Conservation (phyloP, 140 eudicot species). For the Flaveria floridana region DNA sequence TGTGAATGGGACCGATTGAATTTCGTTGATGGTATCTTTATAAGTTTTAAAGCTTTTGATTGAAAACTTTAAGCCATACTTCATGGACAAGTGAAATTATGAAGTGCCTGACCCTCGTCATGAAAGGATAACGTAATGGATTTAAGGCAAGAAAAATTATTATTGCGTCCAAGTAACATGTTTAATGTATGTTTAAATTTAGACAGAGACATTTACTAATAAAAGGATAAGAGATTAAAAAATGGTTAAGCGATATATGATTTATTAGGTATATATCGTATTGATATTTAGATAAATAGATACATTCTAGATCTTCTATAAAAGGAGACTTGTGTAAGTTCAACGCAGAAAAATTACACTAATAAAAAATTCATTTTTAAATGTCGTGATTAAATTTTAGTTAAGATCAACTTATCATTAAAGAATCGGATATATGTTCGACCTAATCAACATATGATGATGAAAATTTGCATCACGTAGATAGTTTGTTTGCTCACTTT, state of each 20-base stretch:
- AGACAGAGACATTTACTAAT: not conserved
- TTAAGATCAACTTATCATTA: not conserved
- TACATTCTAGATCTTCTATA: too few relatives aligned
- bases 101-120: conserved; percentile 18
- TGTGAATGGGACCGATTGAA: conserved; percentile 10
- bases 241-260: not conserved
- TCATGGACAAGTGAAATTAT: conserved; percentile 28
- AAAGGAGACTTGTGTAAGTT: too few relatives aligned
- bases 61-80: conserved; percentile 32
- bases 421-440: not conserved
- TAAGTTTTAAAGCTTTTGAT: not conserved
- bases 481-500: conserved; percentile 12
- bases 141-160: not conserved
- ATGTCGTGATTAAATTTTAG: not conserved
- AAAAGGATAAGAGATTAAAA: not conserved
- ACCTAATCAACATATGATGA: not conserved
- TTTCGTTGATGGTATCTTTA: not conserved
- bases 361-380: too few relatives aligned
- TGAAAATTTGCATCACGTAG: not conserved
- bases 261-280: too few relatives aligned
- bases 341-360: not conserved
- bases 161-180: not conserved
- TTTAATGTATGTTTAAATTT: not conserved
- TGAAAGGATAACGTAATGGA: not conserved
- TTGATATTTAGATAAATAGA: not conserved